phyloP scores from a whole-genome alignment of 192 early-diverging fungal genomes.

The Neocallimastix lanati region DNA sequence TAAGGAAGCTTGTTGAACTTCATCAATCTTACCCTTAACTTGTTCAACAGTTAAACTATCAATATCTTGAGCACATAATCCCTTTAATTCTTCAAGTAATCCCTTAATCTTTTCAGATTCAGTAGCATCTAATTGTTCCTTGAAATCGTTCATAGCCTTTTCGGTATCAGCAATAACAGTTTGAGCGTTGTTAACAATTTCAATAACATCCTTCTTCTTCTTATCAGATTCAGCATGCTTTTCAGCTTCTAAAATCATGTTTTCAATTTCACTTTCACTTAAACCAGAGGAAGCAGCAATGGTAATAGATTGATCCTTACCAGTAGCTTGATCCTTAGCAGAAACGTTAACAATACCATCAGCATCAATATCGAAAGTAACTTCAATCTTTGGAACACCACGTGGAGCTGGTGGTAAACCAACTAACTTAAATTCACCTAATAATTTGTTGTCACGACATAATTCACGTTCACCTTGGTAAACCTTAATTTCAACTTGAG shows the following conservation, averaged over 20 bases:
- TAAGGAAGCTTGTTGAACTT: slow-evolving; percentile 70
- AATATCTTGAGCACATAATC: slow-evolving; percentile 45
- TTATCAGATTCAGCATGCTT: slow-evolving; percentile 81
- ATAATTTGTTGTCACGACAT: slow-evolving; percentile 88
- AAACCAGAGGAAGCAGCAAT: slow-evolving; percentile 90
- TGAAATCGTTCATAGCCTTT: slow-evolving; percentile 89
- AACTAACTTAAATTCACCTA: slow-evolving; percentile 92
- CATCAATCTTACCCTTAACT: slow-evolving; percentile 68
- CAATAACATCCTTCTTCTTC: slow-evolving; percentile 79
- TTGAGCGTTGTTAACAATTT: slow-evolving; percentile 85
- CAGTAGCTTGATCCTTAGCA: slow-evolving; percentile 92
- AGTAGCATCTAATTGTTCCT: slow-evolving; percentile 75
- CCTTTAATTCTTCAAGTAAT: slow-evolving; percentile 65
- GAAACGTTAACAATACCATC: slow-evolving; percentile 97
- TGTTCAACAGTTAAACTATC: slow-evolving; percentile 55
- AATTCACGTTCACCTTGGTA: slow-evolving; percentile 99
- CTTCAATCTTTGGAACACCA: slow-evolving; percentile 93
- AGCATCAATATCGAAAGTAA: no score
- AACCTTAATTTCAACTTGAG: slow-evolving; percentile 91
- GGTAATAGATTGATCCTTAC: slow-evolving; percentile 89
- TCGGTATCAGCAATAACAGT: slow-evolving; percentile 80
- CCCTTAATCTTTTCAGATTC: slow-evolving; percentile 75
- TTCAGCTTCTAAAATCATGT: slow-evolving; percentile 88
- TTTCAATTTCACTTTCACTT: slow-evolving; percentile 83
- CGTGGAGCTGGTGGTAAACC: slow-evolving; percentile 93